Base-by-base conservation (phyloP, 73 alveolate species). In the Paramecium sexaurelia region DNA sequence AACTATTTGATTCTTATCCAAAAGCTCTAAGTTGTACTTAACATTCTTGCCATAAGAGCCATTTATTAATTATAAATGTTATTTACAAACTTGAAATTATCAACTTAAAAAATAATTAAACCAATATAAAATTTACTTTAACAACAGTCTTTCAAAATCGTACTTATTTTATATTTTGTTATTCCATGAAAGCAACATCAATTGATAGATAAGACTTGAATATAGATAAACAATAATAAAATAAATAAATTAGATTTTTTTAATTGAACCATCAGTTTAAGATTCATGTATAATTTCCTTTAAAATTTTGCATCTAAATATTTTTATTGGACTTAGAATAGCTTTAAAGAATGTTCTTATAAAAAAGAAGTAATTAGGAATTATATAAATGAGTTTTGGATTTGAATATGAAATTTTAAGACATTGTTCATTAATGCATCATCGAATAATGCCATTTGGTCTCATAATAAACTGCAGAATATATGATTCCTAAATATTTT, bases 351-450 rank as follows among this genome's bases (percentile, higher is more conserved):
- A 88, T 29, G 83, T 43, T 10, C 90, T 88, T 37, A 24, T 17
- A 41, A 19, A 32, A 67, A 88, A 88, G 75, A 82, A 75, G 78
- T 88, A 88, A 22, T 13, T 22, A 61, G 15, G 3, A 32, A 39
- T 37, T 75, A 27, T 36, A 86, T 57, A 6, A 20, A 39, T 39
- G 39, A 26, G 94, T 2, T 0, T 78, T 20, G 39, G 73, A 39
- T 88, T 88, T 88, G 94, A 88, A 43, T 71, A 88, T 22, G 29
- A 88, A 33, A 43, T 43, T 22, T 13, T 57, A 2, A 91, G 94
- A 7, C 94, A 88, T 88, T 90, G 94, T 0, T 75, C 94, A 9
- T 88, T 66, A 19, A 36, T 86, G 55, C 71, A 56, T 86, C 87
- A 5, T 33, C 75, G 6, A 66, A 86, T 22, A 75, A 85, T 33